Percentiles rank a stretch among this genome's conserved stretches.
Evolutionary conservation across 208 protist species (phyloP).

Genomic region (Leishmania guyanensis): DNA sequence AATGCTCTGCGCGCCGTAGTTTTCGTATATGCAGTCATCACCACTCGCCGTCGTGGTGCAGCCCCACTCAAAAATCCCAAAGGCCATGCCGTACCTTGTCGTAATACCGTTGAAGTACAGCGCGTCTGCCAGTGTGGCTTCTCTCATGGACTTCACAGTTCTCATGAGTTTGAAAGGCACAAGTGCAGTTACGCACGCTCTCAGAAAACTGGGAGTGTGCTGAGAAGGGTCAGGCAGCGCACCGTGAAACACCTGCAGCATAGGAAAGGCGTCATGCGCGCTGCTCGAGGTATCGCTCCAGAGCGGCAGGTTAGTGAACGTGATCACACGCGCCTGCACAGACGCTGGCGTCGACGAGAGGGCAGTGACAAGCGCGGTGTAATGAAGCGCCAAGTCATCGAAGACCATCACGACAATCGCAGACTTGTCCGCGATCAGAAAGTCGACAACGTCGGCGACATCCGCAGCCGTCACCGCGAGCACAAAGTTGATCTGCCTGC

Average conservation of each 20-base stretch:
- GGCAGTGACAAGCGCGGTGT: constrained; percentile 19
- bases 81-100: background rate
- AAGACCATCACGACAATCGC: constrained; percentile 35
- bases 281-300: constrained; percentile 35
- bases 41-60: background rate
- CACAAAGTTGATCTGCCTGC: background rate
- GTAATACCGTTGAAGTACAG: background rate
- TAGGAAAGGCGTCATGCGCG: constrained; percentile 2
- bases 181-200: background rate
- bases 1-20: constrained; percentile 56
- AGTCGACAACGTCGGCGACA: constrained; percentile 15
- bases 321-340: constrained; percentile 30
- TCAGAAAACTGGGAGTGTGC: background rate
- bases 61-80: constrained; percentile 4
- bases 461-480: constrained; percentile 22
- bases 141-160: too few species aligned
- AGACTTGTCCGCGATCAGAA: constrained; percentile 17
- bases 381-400: constrained; percentile 39
- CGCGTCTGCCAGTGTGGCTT: too few species aligned
- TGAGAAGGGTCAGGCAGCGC: background rate
- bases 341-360: constrained; percentile 13
- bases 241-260: constrained; percentile 28
- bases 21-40: constrained; percentile 22
- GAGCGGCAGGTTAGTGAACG: constrained; percentile 45
- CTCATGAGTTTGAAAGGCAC: too few species aligned